Evolutionary conservation across 495 filamentous ascomycete genomes (phyloP).

Genomic region (Venustampulla echinocandica): DNA sequence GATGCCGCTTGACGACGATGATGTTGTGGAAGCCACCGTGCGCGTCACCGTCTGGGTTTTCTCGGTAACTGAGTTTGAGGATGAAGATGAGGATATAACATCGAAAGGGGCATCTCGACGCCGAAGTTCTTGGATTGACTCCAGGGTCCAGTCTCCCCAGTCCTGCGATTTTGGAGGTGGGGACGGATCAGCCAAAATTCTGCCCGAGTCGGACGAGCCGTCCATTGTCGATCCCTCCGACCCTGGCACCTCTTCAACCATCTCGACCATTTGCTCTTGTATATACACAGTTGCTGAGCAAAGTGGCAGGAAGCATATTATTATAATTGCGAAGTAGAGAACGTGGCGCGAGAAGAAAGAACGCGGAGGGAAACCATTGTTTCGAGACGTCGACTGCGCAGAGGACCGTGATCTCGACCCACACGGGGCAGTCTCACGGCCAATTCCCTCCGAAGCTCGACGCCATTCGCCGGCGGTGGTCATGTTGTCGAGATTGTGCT

Average conservation of each 20-base stretch:
- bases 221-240: slow-evolving; percentile 10
- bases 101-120: no score
- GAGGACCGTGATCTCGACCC: not conserved
- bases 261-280: slow-evolving; percentile 19
- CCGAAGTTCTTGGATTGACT: not conserved
- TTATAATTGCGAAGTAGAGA: slow-evolving; percentile 2
- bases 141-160: not conserved
- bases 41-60: not conserved
- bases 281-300: slow-evolving; percentile 13
- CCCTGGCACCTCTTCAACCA: slow-evolving; percentile 4
- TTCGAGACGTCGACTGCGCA: slow-evolving; percentile 16
- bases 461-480: not conserved
- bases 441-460: not conserved
- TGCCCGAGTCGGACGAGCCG: slow-evolving; percentile 16
- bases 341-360: slow-evolving; percentile 1
- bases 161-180: slow-evolving; percentile 6
- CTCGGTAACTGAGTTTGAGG: slow-evolving; percentile 1
- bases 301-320: slow-evolving; percentile 13
- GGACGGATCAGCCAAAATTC: slow-evolving; percentile 19
- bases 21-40: not conserved
- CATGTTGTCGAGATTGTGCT: not conserved
- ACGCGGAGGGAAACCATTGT: slow-evolving; percentile 3
- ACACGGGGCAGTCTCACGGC: not conserved
- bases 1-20: slow-evolving; percentile 1
- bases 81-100: not conserved